Conservation (phyloP, 345 rosid species). For the Populus simonii region DNA sequence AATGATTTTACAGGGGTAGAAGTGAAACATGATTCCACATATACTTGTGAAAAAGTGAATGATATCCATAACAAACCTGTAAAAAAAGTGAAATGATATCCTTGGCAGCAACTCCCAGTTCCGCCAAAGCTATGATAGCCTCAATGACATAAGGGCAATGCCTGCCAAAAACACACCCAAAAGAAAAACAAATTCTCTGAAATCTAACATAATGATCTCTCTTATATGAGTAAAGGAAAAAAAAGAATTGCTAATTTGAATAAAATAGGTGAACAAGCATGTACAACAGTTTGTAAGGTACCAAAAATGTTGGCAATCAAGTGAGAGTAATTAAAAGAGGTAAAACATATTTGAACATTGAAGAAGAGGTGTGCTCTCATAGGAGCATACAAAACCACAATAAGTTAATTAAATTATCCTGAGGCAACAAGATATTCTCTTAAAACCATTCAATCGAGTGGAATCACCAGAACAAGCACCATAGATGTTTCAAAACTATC, state of each 20-base stretch:
- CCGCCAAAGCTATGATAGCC: conserved; percentile 87
- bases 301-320: neutral
- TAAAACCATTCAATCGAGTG: neutral
- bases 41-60: neutral
- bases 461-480: too few relatives aligned
- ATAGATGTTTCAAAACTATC: neutral
- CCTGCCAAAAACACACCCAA: conserved; percentile 40
- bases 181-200: conserved; percentile 3
- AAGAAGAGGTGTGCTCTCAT: neutral
- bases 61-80: conserved; percentile 55
- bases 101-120: conserved; percentile 81
- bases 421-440: neutral
- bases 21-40: neutral
- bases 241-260: neutral
- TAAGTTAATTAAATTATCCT: neutral
- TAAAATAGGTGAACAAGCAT: neutral
- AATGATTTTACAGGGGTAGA: neutral
- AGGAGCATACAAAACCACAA: neutral
- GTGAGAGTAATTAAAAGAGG: neutral
- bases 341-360: neutral
- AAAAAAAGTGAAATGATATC: conserved; percentile 71
- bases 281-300: neutral
- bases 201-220: neutral
- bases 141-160: conserved; percentile 82
- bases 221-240: neutral